Evolutionary conservation across 2,329 filamentous ascomycete species (phyloP), one percentile per base, ranked within the genome.

Genomic region (Penicillium corylophilum): DNA sequence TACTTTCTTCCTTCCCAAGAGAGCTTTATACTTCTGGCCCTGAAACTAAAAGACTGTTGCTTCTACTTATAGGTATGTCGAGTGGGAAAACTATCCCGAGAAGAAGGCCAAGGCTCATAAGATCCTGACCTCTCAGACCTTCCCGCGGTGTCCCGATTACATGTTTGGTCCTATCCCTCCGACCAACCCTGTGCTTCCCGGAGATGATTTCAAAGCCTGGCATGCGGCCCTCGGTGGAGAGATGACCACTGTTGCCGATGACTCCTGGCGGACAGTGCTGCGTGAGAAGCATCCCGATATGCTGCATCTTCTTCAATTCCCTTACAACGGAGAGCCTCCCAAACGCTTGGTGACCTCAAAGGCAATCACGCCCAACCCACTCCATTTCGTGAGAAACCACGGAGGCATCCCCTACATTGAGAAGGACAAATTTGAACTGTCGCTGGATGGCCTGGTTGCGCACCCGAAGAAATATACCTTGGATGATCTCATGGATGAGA

Each of bases 341-440:
- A 80, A 85, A 55, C 75, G 80, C 2, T 73, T 87, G 0, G 77
- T 84, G 0, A 77, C 79, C 0, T 77, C 77, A 15, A 76, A 79
- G 20, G 61, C 66, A 0, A 77, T 89, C 35, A 90, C 87, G 0
- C 73, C 78, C 0, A 90, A 88, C 54, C 59, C 73, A 4, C 71
- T 80, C n/a, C 81, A 85, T 57, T 90, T 88, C 57, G 82, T 90
- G 0, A 77, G 87, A 7, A 90, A 90, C 53, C 87, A 90, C 55
- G 86, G 87, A 9, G 86, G 86, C 0, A 83, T 90, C 16, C 87
- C 87, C 0, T 73, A 81, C 7, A 88, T 89, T 48, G 78, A 87
- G 8, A 71, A 77, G 1, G 75, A 81, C 0, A 73, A 78, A 2
- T 86, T 73, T 61, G 77, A 71, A 22, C 73, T 87, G 15, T 70